phyloP scores from a whole-genome alignment of 495 filamentous ascomycete genomes.

The Thermothielavioides terrestris region DNA sequence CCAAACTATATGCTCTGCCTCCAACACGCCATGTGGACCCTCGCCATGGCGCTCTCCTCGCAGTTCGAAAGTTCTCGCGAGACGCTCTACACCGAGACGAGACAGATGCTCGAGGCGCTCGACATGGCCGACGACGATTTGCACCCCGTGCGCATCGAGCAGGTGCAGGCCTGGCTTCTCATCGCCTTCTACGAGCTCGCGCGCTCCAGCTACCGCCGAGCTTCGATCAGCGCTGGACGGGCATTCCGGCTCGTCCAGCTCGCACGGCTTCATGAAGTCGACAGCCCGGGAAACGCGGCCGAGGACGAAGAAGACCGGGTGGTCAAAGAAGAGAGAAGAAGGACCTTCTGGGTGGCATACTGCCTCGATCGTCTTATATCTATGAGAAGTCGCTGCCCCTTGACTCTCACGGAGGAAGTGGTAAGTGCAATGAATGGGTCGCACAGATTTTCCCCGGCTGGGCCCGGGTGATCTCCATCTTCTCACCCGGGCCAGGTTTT shows the following conservation, averaged over 20 bases:
- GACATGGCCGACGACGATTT: conserved; percentile 24
- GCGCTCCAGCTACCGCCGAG: conserved; percentile 38
- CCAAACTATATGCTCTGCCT: conserved; percentile 34
- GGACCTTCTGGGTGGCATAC: conserved; percentile 51
- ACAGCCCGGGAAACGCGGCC: conserved; percentile 24
- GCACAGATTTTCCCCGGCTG: too few relatives aligned
- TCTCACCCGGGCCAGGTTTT: background rate
- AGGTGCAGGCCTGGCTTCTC: conserved; percentile 48
- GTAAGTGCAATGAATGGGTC: conserved; percentile 26
- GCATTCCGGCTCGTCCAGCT: conserved; percentile 47
- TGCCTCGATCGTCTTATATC: conserved; percentile 46
- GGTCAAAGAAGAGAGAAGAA: conserved; percentile 40
- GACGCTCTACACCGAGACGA: conserved; percentile 40
- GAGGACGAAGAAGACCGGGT: conserved; percentile 21
- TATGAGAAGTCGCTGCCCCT: conserved; percentile 37
- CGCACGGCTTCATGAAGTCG: conserved; percentile 42
- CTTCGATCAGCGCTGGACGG: conserved; percentile 47
- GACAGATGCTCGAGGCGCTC: conserved; percentile 36
- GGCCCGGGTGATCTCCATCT: conserved; percentile 8
- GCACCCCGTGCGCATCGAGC: conserved; percentile 29
- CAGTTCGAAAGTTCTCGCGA: conserved; percentile 43
- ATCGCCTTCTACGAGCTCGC: conserved; percentile 46
- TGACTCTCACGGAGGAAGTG: conserved; percentile 44
- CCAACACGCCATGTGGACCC: conserved; percentile 49
- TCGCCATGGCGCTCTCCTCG: conserved; percentile 44